Evolutionary conservation across 139 green algal species (phyloP).

Genomic region (Haematococcus sp.): DNA sequence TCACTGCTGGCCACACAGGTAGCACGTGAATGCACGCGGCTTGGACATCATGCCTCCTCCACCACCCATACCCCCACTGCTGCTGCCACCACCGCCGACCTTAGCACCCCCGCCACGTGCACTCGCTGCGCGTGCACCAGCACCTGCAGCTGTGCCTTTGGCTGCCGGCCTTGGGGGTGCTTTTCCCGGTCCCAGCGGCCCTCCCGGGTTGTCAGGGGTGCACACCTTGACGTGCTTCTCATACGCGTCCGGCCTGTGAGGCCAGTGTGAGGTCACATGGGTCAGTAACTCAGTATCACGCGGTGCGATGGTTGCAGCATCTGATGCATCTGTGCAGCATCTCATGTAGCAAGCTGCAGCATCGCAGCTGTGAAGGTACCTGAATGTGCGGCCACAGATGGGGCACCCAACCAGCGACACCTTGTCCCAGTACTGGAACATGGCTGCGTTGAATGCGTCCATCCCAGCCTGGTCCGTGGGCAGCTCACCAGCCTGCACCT

Average conservation of each 20-base stretch:
- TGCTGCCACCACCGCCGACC: not conserved
- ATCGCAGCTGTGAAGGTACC: conserved; percentile 3
- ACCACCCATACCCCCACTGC: not conserved
- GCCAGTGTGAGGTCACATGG: conserved; percentile 18
- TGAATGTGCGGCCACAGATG: conserved; percentile 39
- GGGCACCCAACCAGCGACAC: conserved; percentile 28
- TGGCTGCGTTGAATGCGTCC: conserved; percentile 43
- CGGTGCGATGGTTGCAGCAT: too few relatives aligned
- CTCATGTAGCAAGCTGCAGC: too few relatives aligned
- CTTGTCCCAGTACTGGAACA: conserved; percentile 37
- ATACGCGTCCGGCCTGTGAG: conserved; percentile 33
- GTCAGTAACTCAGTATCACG: too few relatives aligned
- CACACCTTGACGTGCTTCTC: conserved; percentile 45
- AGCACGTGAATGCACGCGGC: conserved; percentile 28
- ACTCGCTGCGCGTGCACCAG: not conserved
- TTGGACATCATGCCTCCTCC: conserved; percentile 16
- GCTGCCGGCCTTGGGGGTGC: not conserved
- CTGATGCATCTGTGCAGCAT: too few relatives aligned
- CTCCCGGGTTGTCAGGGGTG: conserved; percentile 44
- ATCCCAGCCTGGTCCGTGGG: conserved; percentile 14
- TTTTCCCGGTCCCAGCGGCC: conserved; percentile 26
- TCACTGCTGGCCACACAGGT: conserved; percentile 41
- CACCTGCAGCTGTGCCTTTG: not conserved
- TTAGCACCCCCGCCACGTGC: not conserved
- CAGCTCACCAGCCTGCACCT: conserved; percentile 19